Conservation (phyloP, 2,329 filamentous ascomycete genomes). For the Balansia obtecta region DNA sequence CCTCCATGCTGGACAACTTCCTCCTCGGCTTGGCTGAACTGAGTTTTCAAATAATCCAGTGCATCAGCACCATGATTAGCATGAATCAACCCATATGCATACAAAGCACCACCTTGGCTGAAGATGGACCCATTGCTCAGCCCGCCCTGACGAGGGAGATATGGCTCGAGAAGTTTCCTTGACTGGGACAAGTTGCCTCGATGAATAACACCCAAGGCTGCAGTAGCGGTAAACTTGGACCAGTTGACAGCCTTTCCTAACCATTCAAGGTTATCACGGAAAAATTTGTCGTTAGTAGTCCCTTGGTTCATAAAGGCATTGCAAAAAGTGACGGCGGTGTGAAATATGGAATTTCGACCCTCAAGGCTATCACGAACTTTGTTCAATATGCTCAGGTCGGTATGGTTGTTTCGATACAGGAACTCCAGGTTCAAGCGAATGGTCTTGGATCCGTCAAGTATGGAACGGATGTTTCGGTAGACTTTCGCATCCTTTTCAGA, state of each 20-base stretch:
- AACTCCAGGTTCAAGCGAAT: constrained; percentile 95
- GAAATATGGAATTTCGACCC: constrained; percentile 94
- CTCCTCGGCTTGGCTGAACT: constrained; percentile 65
- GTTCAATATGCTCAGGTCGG: constrained; percentile 84
- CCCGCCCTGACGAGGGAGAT: constrained; percentile 68
- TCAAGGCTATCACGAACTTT: constrained; percentile 94
- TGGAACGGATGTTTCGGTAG: constrained; percentile 51
- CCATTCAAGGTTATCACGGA: constrained; percentile 96
- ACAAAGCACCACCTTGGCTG: constrained; percentile 90
- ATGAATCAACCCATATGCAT: constrained; percentile 90
- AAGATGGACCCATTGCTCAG: constrained; percentile 78
- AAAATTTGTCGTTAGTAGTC: constrained; percentile 96
- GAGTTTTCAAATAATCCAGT: constrained; percentile 62
- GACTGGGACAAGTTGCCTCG: constrained; percentile 89
- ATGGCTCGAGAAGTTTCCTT: constrained; percentile 85
- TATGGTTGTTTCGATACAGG: constrained; percentile 87
- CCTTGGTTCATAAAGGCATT: constrained; percentile 99
- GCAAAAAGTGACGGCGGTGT: constrained; percentile 91
- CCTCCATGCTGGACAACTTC: constrained; percentile 97
- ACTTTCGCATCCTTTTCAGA: constrained; percentile 41
- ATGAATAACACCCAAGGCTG: constrained; percentile 91
- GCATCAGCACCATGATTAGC: constrained; percentile 94
- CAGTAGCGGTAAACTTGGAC: constrained; percentile 98
- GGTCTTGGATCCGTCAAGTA: constrained; percentile 80
- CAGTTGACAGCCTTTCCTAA: constrained; percentile 97